Percentiles rank a stretch among this genome's conserved stretches.
Evolutionary conservation across 306 rosid species (phyloP).

Genomic region (Lablab purpureus): DNA sequence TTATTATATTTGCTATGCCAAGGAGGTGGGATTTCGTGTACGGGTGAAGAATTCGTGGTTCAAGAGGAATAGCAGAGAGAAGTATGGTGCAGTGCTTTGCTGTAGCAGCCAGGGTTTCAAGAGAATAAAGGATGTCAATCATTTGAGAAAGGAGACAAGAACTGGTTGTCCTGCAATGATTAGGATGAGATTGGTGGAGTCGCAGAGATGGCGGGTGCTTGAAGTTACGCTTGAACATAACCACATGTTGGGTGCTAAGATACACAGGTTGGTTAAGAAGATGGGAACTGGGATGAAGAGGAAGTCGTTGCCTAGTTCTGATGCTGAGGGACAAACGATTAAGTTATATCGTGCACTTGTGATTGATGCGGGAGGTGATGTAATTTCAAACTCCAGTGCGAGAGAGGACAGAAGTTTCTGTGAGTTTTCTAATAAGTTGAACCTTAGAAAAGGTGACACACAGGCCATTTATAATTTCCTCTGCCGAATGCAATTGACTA

Average conservation of each 20-base stretch:
- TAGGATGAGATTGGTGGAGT: constrained; percentile 87
- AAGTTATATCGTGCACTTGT: constrained; percentile 91
- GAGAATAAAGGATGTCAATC: constrained; percentile 84
- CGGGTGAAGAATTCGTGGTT: constrained; percentile 98
- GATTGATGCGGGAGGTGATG: constrained; percentile 77
- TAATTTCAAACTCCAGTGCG: constrained; percentile 48
- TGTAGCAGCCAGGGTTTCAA: constrained; percentile 99
- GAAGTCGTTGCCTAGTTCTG: constrained; percentile 62
- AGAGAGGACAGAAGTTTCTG: constrained; percentile 53
- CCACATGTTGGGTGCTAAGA: constrained; percentile 80
- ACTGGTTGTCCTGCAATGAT: constrained; percentile 98
- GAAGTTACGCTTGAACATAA: constrained; percentile 89
- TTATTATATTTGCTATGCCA: constrained; percentile 91
- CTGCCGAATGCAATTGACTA: constrained; percentile 92
- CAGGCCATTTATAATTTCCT: constrained; percentile 90
- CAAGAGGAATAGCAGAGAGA: constrained; percentile 91
- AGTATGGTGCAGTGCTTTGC: constrained; percentile 96
- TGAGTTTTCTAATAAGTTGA: constrained; percentile 61
- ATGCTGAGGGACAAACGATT: constrained; percentile 71
- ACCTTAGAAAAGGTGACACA: constrained; percentile 84
- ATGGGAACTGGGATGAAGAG: constrained; percentile 66
- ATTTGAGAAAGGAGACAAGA: constrained; percentile 90
- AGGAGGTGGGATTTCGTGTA: constrained; percentile 89
- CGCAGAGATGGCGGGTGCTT: constrained; percentile 91
- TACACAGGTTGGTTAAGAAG: constrained; percentile 68